These are phyloP conservation scores for Ophiocordyceps robertsii DNA, from an alignment of 2,329 filamentous ascomycete genomes.

Conservation along the genomic window DNA sequence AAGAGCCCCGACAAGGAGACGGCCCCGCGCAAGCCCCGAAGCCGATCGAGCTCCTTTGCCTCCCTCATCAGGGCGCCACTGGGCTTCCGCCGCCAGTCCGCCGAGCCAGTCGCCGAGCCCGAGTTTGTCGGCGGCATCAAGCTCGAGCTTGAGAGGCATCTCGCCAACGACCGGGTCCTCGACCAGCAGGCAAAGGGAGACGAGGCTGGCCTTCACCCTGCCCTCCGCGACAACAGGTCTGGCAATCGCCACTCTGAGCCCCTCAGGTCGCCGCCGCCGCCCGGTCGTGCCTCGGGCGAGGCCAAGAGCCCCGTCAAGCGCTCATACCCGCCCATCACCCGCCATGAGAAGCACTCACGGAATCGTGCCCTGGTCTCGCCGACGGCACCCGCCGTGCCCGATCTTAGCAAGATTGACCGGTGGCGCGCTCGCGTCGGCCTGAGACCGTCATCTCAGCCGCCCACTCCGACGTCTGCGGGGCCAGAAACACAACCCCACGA, in stretches of 20 bases:
- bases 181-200: constrained; percentile 12
- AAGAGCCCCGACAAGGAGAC: constrained; percentile 6
- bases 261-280: not conserved
- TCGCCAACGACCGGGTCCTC: constrained; percentile 14
- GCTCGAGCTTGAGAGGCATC: constrained; percentile 23
- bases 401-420: constrained; percentile 18
- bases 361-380: constrained; percentile 14
- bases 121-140: constrained; percentile 28
- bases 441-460: constrained; percentile 4
- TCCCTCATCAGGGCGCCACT: constrained; percentile 21
- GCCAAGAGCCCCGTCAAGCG: constrained; percentile 12
- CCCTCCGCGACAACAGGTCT: constrained; percentile 14
- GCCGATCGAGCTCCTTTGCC: constrained; percentile 22
- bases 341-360: constrained; percentile 14
- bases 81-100: constrained; percentile 18
- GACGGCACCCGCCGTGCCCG: constrained; percentile 14
- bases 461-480: not conserved
- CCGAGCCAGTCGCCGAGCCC: constrained; percentile 15
- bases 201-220: constrained; percentile 19
- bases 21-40: constrained; percentile 10
- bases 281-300: constrained; percentile 3
- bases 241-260: not conserved
- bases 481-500: constrained; percentile 2
- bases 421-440: constrained; percentile 16
- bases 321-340: constrained; percentile 23